Evolutionary conservation across 176 grass and related monocot genomes (phyloP), one percentile per base, ranked within the genome.

Genomic region (Carex cristatella): DNA sequence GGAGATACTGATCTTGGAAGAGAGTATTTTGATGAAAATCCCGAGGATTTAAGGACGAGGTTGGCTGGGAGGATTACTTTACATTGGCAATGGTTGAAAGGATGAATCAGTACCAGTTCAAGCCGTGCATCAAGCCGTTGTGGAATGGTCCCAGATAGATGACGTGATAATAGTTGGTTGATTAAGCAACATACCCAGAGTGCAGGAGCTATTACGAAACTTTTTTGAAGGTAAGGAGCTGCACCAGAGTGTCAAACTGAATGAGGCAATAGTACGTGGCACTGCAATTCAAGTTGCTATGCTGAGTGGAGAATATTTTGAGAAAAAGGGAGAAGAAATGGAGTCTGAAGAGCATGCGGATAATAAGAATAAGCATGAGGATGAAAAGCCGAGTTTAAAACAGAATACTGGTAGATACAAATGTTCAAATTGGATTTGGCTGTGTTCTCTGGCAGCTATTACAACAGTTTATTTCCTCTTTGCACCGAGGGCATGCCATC

Each of bases 11-110:
- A 75, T 54, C 71, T 75, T 30, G 46, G 71, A 14, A 46, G 23
- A 54, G 44, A 75, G 71, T 75, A 75, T 54, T 54, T 75, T 74
- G 70, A 74, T 13, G 44, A 75, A 23, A 75, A 75, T 75, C 44
- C 46, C 7, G 19, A 75, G 46, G 46, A 10, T 75, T 75, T 75
- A 13, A 53, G 46, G 48, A 75, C 19, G 9, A 51, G 7, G 18
- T 28, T n/a, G 46, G 18, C 40, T 53, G 40, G 70, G 42, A 74
- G 70, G 70, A 74, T 74, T 53, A 9, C 18, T 74, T 74, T 8
- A 73, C 42, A 49, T 9, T 27, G 42, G 70, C 27, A 28, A 74
- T 74, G 70, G 44, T 74, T 51, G 18, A 53, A 11, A 53, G 70
- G 42, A 74, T 53, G 70, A 51, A 74, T 19, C 70, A 19, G 10